A percentile compares a stretch with the other conserved stretches of the same genome.
Conservation (phyloP, 495 filamentous ascomycete species). For the Ramalina intermedia region DNA sequence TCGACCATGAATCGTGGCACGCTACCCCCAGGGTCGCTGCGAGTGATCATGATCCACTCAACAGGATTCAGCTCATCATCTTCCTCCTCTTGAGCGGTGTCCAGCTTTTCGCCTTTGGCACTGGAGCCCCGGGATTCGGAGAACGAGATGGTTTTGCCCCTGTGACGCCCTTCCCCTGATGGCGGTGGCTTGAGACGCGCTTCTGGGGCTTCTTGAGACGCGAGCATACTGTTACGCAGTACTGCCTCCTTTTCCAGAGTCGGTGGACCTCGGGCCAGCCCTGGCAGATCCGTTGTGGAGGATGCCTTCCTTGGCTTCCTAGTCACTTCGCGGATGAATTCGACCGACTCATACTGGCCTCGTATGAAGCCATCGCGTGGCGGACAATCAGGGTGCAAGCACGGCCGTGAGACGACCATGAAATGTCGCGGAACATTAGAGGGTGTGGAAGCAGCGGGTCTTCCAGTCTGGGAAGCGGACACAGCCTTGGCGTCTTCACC, state of each 20-base stretch:
- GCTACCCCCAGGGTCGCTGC: conserved; percentile 85
- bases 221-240: conserved; percentile 6
- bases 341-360: conserved; percentile 81
- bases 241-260: conserved; percentile 13
- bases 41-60: conserved; percentile 94
- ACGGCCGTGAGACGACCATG: conserved; percentile 78
- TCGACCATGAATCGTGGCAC: conserved; percentile 93
- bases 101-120: conserved; percentile 25
- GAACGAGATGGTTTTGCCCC: conserved; percentile 36
- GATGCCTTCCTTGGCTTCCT: conserved; percentile 18
- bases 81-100: conserved; percentile 21
- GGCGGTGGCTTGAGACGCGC: background rate
- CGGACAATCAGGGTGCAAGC: conserved; percentile 57
- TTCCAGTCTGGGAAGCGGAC: conserved; percentile 5
- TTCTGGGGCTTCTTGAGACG: no score
- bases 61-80: conserved; percentile 48
- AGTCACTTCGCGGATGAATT: conserved; percentile 76
- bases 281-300: conserved; percentile 23
- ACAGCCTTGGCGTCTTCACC: conserved; percentile 9
- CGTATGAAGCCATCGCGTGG: conserved; percentile 56
- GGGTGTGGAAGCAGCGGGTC: conserved; percentile 12
- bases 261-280: background rate
- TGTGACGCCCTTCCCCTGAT: conserved; percentile 8
- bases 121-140: conserved; percentile 25
- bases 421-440: conserved; percentile 42